Evolutionary conservation across 345 rosid species (phyloP).

Genomic region (Euphorbia lathyris): DNA sequence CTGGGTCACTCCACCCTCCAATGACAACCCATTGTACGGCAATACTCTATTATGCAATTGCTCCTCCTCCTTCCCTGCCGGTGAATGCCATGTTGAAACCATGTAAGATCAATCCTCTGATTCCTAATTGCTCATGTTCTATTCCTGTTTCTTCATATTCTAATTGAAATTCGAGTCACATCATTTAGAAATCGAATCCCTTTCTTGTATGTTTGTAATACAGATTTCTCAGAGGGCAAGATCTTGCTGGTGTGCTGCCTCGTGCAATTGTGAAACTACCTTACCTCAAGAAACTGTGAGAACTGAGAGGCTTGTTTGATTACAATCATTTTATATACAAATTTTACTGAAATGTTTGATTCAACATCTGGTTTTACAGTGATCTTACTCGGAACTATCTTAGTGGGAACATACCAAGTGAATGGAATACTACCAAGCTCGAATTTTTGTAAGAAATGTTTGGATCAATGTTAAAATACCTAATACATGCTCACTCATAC

Average conservation of each 20-base stretch:
- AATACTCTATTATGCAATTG: background rate
- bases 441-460: slow-evolving; percentile 12
- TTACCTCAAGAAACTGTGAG: slow-evolving; percentile 11
- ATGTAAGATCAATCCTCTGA: background rate
- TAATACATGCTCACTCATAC: background rate
- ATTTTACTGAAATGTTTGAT: background rate
- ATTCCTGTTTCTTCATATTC: no score
- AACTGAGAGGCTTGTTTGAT: background rate
- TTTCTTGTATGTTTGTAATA: background rate
- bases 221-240: slow-evolving; percentile 12
- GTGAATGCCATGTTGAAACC: slow-evolving; percentile 3
- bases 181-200: background rate
- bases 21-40: background rate
- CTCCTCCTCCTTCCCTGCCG: background rate
- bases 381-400: slow-evolving; percentile 16
- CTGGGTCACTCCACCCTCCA: slow-evolving; percentile 8
- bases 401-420: slow-evolving; percentile 12
- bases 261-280: slow-evolving; percentile 15
- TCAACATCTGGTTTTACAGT: background rate
- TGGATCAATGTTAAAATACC: background rate
- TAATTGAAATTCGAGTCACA: no score
- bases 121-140: background rate
- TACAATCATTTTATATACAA: background rate
- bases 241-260: slow-evolving; percentile 17
- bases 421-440: slow-evolving; percentile 17